phyloP scores from a whole-genome alignment of 2,329 filamentous ascomycete genomes.

The Colletotrichum agaves region DNA sequence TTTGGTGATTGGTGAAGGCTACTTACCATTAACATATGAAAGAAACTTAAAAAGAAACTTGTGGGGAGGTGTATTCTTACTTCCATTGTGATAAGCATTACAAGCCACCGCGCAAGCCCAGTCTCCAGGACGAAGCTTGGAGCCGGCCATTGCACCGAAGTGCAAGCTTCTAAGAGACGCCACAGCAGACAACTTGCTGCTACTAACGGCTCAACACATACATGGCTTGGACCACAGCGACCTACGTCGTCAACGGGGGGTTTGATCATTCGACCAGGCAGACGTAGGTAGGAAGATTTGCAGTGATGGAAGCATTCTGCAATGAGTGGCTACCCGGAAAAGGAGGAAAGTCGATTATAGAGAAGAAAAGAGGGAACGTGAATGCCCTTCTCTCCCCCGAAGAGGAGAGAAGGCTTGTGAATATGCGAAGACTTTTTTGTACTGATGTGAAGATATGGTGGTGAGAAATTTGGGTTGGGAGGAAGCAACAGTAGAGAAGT shows the following conservation, averaged over 20 bases:
- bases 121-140: too few relatives aligned
- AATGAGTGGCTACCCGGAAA: rapidly evolving
- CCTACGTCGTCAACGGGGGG: neutral
- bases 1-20: too few relatives aligned
- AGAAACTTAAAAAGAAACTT: too few relatives aligned
- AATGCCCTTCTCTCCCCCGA: neutral
- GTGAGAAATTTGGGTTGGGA: neutral
- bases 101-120: too few relatives aligned
- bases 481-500: neutral
- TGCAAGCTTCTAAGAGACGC: too few relatives aligned
- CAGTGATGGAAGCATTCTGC: too few relatives aligned
- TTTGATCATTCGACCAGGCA: neutral
- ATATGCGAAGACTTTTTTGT: neutral
- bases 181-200: too few relatives aligned
- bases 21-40: too few relatives aligned
- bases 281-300: neutral
- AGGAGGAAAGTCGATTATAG: neutral
- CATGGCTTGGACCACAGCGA: neutral
- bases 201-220: too few relatives aligned
- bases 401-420: neutral
- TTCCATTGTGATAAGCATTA: too few relatives aligned
- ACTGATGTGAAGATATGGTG: neutral
- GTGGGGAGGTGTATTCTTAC: too few relatives aligned
- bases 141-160: too few relatives aligned
- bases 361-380: neutral